These are phyloP conservation scores for Fraxinus ornus DNA, from an alignment of 305 asterid genomes.

Conservation along the genomic window DNA sequence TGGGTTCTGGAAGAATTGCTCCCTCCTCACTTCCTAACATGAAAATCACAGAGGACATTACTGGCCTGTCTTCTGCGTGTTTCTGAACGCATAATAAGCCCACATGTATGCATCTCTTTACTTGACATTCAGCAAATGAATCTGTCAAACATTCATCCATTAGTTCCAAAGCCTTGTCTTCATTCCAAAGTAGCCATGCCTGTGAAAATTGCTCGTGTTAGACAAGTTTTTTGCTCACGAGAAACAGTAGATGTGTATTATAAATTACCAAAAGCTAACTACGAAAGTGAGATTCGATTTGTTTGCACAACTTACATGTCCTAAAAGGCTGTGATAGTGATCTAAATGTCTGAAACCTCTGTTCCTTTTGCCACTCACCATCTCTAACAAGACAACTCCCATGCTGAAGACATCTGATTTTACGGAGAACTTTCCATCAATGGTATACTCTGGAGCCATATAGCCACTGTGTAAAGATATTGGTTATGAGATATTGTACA, in stretches of 20 bases:
- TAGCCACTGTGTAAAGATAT: constrained; percentile 29
- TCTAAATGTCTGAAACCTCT: constrained; percentile 25
- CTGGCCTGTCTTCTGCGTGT: constrained; percentile 30
- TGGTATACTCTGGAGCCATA: constrained; percentile 51
- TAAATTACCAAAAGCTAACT: neutral
- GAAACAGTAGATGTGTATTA: neutral
- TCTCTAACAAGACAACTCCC: constrained; percentile 44
- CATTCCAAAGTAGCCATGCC: constrained; percentile 44
- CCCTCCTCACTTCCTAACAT: constrained; percentile 36
- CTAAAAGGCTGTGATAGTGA: constrained; percentile 35
- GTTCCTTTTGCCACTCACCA: constrained; percentile 41
- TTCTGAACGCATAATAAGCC: constrained; percentile 40
- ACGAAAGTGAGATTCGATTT: neutral
- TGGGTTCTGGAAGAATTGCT: constrained; percentile 31
- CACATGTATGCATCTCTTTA: constrained; percentile 36
- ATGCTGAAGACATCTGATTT: constrained; percentile 45
- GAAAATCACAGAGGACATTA: constrained; percentile 31
- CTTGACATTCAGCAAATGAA: constrained; percentile 23
- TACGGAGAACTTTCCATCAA: constrained; percentile 41
- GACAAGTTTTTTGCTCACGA: neutral
- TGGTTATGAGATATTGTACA: neutral
- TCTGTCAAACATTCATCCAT: constrained; percentile 25
- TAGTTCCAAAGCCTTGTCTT: constrained; percentile 26
- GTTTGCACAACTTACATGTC: constrained; percentile 33
- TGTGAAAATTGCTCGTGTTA: constrained; percentile 9